Base-by-base conservation (phyloP, 2,329 filamentous ascomycete genomes). In the Davidsoniella eucalypti region DNA sequence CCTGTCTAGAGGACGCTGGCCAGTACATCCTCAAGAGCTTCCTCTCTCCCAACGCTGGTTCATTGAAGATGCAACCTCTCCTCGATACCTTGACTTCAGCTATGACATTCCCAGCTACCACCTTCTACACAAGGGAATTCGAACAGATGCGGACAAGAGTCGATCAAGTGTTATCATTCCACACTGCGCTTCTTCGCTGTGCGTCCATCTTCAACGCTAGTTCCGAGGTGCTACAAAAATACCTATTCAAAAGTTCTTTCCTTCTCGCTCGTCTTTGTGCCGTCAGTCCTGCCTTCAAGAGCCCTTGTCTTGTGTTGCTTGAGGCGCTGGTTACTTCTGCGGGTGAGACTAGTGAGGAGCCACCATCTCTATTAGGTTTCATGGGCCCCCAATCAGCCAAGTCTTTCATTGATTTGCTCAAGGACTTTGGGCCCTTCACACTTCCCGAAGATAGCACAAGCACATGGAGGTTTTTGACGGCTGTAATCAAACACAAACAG, bases 281-380 rank as follows among this genome's bases (percentile, higher is more conserved):
- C 2, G 71, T 76, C 1, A 75, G 80, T 54, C 77, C 84, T 54
- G 63, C 66, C 6, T 87, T 84, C 63, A 78, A 76, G 57, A 68
- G 71, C 12, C 73, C 80, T 2, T 75, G 83, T 1, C 72, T 88
- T 29, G 70, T 73, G 23, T 67, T 95, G 2, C 68, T 94, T 6
- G 80, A 87, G 54, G 76, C 80, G 9, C 66, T 94, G 16, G 78
- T 94, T 25, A 71, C 80, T 41, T 80, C 75, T 56, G 81, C 83
- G 21, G 52, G 49, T 18, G 38, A 44, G 25, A 8, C 39, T 3
- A 77, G 80, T 21, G 76, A 76, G 54, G 87, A 95, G 57, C 87
- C 88, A 1, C 85, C 87, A n/a, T 95, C 90, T 5, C 71, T 98
- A n/a, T 76, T 98, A 18, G 88, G 88, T 29, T 87, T 94, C 60